phyloP scores from a whole-genome alignment of 306 rosid species.

The Begonia masoniana region DNA sequence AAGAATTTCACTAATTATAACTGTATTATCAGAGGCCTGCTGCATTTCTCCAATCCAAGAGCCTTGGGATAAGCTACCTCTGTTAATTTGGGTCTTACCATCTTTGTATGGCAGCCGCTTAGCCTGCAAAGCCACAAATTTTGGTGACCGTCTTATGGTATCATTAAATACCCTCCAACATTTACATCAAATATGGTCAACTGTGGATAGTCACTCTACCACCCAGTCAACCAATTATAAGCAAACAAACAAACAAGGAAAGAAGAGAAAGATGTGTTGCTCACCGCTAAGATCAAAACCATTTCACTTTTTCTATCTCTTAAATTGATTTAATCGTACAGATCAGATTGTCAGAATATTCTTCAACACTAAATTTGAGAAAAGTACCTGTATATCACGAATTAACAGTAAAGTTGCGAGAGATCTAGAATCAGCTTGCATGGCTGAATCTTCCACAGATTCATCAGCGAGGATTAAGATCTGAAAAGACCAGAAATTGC shows the following conservation, averaged over 20 bases:
- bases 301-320: no score
- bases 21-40: conserved; percentile 79
- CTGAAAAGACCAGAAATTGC: conserved; percentile 25
- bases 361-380: background rate
- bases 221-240: no score
- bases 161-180: no score
- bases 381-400: conserved; percentile 78
- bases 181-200: no score
- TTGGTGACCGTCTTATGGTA: no score
- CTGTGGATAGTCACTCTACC: no score
- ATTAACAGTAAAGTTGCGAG: conserved; percentile 83
- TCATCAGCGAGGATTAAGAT: conserved; percentile 87
- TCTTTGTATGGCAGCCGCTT: conserved; percentile 61
- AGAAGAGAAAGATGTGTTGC: background rate
- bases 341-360: background rate
- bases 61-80: conserved; percentile 70
- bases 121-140: conserved; percentile 40
- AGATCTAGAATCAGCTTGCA: conserved; percentile 96
- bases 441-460: conserved; percentile 93
- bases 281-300: background rate
- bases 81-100: conserved; percentile 28
- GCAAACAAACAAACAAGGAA: no score
- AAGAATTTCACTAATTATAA: conserved; percentile 80
- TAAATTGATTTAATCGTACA: no score
- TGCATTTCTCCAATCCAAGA: conserved; percentile 97